Evolutionary conservation across 805 yeast genomes (phyloP), one percentile per base, ranked within the genome.

Genomic region (Nakazawaea populi): DNA sequence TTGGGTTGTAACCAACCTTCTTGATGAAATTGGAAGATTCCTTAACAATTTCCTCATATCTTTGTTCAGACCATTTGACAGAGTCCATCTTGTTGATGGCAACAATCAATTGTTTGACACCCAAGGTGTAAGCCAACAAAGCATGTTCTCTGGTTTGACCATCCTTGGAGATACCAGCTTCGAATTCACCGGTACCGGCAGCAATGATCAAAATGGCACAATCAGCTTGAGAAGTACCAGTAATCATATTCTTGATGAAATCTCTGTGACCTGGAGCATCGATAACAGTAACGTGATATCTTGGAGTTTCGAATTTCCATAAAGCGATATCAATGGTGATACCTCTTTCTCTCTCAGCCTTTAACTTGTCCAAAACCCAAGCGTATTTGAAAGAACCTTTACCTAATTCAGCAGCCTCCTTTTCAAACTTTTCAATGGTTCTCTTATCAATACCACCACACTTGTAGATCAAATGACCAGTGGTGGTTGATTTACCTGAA

Each of bases 401-500:
- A 69, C 96, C 96, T 73, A 87, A 87, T 77, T 89, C 96, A 70
- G 94, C 96, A 70, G 96, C 96, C 79, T 90, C 96, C 84, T 89
- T 86, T 80, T 89, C 96, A 79, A 89, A 89, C 89, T 89, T 89
- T 83, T 90, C 96, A 72, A 89, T 89, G 74, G 96, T 90, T 84
- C 97, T 87, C 89, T 89, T 90, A 82, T 90, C 97, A 69, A 89
- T 89, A 86, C 95, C 97, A 87, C 97, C 97, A 83, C 96, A 91
- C 92, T 90, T 90, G 96, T 75, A 91, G 74, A 91, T 90, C 80
- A 91, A 87, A 86, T 91, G 97, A 79, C 97, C 97, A 75, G 98
- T 91, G 79, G 97, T 92, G 73, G 98, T 91, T 61, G 97, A 92
- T 82, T 88, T 87, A 81, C 92, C 92, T 70, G 97, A 91, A 81